Conservation (phyloP, 345 rosid genomes). For the Arabis hirsuta region DNA sequence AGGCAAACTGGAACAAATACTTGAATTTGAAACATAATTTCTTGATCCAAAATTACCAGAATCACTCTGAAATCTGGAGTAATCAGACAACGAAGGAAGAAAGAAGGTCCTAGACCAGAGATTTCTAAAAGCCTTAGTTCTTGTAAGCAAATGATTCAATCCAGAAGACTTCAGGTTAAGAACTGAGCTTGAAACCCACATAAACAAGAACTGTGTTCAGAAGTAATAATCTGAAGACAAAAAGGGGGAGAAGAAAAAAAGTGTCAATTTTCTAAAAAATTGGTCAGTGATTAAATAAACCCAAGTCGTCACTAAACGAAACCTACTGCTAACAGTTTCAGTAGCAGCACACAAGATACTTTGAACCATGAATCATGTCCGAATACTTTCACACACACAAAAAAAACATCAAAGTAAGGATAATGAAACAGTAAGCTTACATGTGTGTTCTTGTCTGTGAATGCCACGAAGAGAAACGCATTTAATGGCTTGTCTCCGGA, state of each 20-base stretch:
- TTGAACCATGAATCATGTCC: too few relatives aligned
- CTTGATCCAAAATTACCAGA: constrained; percentile 26
- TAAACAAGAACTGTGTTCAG: constrained; percentile 28
- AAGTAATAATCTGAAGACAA: constrained; percentile 30
- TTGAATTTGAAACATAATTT: not conserved
- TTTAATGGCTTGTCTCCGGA: not conserved
- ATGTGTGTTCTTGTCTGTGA: too few relatives aligned
- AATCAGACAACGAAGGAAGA: not conserved
- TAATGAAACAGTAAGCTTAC: too few relatives aligned
- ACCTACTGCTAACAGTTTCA: constrained; percentile 7
- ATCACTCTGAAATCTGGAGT: constrained; percentile 4
- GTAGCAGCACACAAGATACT: not conserved
- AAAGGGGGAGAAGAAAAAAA: not conserved
- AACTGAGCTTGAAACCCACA: constrained; percentile 42
- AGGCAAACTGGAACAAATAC: constrained; percentile 10
- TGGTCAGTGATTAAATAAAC: not conserved
- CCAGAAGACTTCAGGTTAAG: constrained; percentile 26
- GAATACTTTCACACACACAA: too few relatives aligned
- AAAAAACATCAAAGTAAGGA: too few relatives aligned
- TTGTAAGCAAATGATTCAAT: constrained; percentile 25
- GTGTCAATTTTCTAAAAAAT: constrained; percentile 3
- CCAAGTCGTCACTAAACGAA: not conserved
- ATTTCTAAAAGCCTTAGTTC: constrained; percentile 31
- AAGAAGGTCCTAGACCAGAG: constrained; percentile 14
- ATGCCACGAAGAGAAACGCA: too few relatives aligned